Evolutionary conservation across 1,139 yeast genomes (phyloP).

Genomic region (Geotrichum restrictum): DNA sequence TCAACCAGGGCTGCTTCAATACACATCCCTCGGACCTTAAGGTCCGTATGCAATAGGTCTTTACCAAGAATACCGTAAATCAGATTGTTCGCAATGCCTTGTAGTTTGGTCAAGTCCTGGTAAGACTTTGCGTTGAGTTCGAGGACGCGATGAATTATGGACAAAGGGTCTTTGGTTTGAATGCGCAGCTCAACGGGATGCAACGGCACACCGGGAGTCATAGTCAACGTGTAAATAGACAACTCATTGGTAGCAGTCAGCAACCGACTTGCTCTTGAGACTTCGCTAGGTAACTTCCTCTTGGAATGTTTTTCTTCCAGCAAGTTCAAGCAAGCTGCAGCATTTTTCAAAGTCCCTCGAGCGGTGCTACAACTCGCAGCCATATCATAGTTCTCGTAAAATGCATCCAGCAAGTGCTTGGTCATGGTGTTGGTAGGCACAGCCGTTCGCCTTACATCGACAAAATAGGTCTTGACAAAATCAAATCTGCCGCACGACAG

Average conservation of each 20-base stretch:
- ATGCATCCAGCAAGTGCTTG: conserved; percentile 26
- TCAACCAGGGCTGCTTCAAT: conserved; percentile 55
- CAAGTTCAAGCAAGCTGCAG: conserved; percentile 29
- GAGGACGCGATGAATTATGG: conserved; percentile 34
- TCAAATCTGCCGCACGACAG: conserved; percentile 24
- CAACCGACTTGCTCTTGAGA: conserved; percentile 28
- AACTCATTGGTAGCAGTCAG: conserved; percentile 33
- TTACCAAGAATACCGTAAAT: conserved; percentile 24
- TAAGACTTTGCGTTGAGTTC: conserved; percentile 36
- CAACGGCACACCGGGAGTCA: conserved; percentile 33
- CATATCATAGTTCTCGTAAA: conserved; percentile 32
- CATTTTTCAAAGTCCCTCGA: conserved; percentile 35
- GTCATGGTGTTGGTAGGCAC: conserved; percentile 5
- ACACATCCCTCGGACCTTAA: conserved; percentile 48
- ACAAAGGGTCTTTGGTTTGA: conserved; percentile 28
- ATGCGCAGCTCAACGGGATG: conserved; percentile 29
- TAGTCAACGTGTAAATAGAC: conserved; percentile 32
- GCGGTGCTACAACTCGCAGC: conserved; percentile 36
- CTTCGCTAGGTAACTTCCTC: conserved; percentile 13
- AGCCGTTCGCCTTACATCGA: conserved; percentile 7
- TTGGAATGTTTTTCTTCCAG: conserved; percentile 16
- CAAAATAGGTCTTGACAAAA: conserved; percentile 24
- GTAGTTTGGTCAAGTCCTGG: conserved; percentile 30
- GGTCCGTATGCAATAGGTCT: conserved; percentile 31
- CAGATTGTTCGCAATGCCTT: conserved; percentile 28